phyloP scores from a whole-genome alignment of 2,329 filamentous ascomycete species.

The Scedosporium aurantiacum region DNA sequence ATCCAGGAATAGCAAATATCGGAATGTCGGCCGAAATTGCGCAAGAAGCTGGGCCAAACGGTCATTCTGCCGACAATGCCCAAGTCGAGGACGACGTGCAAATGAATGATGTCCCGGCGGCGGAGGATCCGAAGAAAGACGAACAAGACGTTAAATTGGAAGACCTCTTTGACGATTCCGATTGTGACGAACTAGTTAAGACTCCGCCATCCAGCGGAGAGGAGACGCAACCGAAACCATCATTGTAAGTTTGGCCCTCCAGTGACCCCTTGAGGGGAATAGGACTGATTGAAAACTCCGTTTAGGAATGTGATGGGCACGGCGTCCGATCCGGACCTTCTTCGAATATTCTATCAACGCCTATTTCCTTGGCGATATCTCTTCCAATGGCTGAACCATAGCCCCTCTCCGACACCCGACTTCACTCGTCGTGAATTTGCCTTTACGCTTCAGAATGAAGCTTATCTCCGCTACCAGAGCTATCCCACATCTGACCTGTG shows the following conservation, averaged over 20 bases:
- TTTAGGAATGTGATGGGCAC: not conserved
- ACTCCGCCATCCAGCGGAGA: slow-evolving; percentile 22
- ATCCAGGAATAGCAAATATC: too few species aligned
- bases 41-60: not conserved
- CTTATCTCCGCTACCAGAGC: slow-evolving; percentile 83
- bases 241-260: not conserved
- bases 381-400: slow-evolving; percentile 97
- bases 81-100: slow-evolving; percentile 22
- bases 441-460: slow-evolving; percentile 85
- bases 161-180: slow-evolving; percentile 32
- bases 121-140: slow-evolving; percentile 8
- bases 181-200: slow-evolving; percentile 47
- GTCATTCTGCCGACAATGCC: not conserved
- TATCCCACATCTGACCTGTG: slow-evolving; percentile 44
- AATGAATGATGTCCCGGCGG: slow-evolving; percentile 20
- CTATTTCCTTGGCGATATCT: slow-evolving; percentile 90
- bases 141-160: slow-evolving; percentile 1
- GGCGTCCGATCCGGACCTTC: slow-evolving; percentile 41
- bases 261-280: not conserved
- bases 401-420: slow-evolving; percentile 71
- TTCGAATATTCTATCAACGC: slow-evolving; percentile 90
- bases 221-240: not conserved
- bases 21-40: not conserved
- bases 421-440: slow-evolving; percentile 93
- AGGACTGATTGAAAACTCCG: not conserved